Conservation (phyloP, 73 alveolate genomes). For the Symbiodinium natans region DNA sequence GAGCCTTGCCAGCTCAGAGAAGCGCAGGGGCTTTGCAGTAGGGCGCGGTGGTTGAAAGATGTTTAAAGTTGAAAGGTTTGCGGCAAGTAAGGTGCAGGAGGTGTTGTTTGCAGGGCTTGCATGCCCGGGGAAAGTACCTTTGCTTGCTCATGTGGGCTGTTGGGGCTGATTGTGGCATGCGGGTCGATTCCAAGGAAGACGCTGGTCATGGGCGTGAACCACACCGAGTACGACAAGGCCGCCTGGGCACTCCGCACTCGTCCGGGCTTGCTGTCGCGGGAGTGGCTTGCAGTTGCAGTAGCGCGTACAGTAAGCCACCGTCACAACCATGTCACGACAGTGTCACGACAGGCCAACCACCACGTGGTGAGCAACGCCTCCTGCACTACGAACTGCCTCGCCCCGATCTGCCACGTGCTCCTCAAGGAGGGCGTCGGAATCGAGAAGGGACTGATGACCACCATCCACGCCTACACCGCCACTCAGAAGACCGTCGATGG, state of each 20-base stretch:
- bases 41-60: no score
- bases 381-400: slow-evolving; percentile 99
- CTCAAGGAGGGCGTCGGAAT: slow-evolving; percentile 94
- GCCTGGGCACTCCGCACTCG: neutral
- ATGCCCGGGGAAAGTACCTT: no score
- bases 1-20: no score
- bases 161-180: no score
- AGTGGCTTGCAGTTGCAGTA: no score
- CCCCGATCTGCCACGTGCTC: slow-evolving; percentile 98
- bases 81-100: no score
- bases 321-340: no score
- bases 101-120: no score
- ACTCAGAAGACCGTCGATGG: slow-evolving; percentile 99
- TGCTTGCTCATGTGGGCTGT: no score
- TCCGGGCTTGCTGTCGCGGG: neutral
- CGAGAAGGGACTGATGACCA: slow-evolving; percentile 97
- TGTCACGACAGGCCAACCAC: slow-evolving; percentile 89
- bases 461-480: slow-evolving; percentile 99
- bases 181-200: neutral
- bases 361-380: slow-evolving; percentile 98
- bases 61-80: no score
- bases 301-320: neutral
- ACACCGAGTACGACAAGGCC: slow-evolving; percentile 72
- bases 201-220: slow-evolving; percentile 83
- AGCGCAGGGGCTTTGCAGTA: no score